Conservation (phyloP, 106 monocot species). For the Xerophyta viscosa region DNA sequence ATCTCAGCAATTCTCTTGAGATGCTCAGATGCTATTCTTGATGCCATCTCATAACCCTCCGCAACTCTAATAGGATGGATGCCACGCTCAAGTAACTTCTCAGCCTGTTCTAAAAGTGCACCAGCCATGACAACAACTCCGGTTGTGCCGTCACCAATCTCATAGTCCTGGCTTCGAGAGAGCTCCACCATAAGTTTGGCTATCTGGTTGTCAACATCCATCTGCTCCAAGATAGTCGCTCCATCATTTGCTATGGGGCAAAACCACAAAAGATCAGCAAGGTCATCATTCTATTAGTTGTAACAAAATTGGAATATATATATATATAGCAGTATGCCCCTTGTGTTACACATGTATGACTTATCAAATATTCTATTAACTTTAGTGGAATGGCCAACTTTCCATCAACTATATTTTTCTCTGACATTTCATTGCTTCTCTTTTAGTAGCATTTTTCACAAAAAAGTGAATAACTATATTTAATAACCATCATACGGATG, state of each 20-base stretch:
- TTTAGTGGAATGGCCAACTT: no score
- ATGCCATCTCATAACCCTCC: slow-evolving; percentile 94
- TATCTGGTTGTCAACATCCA: slow-evolving; percentile 98
- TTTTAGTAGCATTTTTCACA: no score
- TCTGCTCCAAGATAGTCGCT: slow-evolving; percentile 92
- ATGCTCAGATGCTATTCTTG: slow-evolving; percentile 79
- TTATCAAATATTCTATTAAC: no score
- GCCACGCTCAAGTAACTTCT: slow-evolving; percentile 85
- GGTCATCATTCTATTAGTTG: no score
- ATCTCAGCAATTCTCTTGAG: slow-evolving; percentile 73
- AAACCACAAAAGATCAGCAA: no score
- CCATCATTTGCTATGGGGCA: slow-evolving; percentile 98
- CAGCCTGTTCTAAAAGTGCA: slow-evolving; percentile 87
- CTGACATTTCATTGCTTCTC: no score
- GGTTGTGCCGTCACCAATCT: slow-evolving; percentile 95
- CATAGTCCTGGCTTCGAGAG: slow-evolving; percentile 85
- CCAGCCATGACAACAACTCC: slow-evolving; percentile 95
- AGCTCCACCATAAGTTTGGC: slow-evolving; percentile 95
- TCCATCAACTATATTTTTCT: no score
- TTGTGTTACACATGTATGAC: no score
- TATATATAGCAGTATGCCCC: no score
- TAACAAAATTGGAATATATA: no score
- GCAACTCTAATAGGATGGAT: slow-evolving; percentile 91
- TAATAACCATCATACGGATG: no score
- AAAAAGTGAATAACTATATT: no score